phyloP scores from a whole-genome alignment of 441 rosid species.

The Aquilaria agallochum region DNA sequence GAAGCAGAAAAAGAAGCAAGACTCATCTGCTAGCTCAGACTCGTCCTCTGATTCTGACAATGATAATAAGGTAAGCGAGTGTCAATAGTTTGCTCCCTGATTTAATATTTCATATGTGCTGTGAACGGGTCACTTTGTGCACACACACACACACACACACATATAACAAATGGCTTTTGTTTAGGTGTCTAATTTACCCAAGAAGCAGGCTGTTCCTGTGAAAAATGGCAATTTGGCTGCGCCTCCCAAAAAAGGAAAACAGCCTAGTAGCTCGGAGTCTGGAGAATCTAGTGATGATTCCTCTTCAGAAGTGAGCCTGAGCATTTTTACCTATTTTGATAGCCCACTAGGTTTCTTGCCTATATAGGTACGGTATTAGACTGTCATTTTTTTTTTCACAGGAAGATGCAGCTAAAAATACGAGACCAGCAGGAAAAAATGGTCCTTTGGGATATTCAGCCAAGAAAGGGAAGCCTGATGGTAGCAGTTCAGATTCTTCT shows the following conservation, averaged over 20 bases:
- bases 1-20: conserved; percentile 42
- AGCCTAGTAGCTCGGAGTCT: conserved; percentile 36
- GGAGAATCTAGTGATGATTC: conserved; percentile 27
- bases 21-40: conserved; percentile 47
- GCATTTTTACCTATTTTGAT: not conserved
- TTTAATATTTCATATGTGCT: not conserved
- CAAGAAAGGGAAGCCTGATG: conserved; percentile 17
- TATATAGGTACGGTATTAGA: not conserved
- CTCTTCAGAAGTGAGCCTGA: conserved; percentile 16
- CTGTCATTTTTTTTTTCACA: not conserved
- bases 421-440: conserved; percentile 28
- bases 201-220: conserved; percentile 27
- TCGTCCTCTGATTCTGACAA: conserved; percentile 60
- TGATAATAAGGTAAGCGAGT: conserved; percentile 34
- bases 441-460: conserved; percentile 17
- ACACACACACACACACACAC: not conserved
- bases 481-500: conserved; percentile 36
- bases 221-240: conserved; percentile 29
- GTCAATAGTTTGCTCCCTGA: too few relatives aligned
- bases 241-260: conserved; percentile 21
- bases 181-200: conserved; percentile 20
- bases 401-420: conserved; percentile 25
- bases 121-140: not conserved
- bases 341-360: not conserved
- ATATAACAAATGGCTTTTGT: not conserved